phyloP scores from a whole-genome alignment of 805 yeast genomes.

The Pichia cephalocereana region DNA sequence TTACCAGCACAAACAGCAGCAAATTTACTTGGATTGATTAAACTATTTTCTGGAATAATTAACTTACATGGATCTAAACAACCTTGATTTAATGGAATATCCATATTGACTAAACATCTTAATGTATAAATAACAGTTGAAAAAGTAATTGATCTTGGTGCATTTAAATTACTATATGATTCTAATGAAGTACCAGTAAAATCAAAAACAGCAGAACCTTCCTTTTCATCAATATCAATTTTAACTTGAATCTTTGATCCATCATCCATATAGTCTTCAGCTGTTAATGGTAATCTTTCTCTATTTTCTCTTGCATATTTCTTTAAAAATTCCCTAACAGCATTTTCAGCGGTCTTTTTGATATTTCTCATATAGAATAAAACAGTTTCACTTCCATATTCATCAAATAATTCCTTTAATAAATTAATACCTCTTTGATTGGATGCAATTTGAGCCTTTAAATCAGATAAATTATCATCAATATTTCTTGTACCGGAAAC shows the following conservation, averaged over 20 bases:
- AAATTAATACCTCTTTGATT: slow-evolving; percentile 74
- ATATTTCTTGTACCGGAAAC: slow-evolving; percentile 84
- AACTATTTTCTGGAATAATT: slow-evolving; percentile 48
- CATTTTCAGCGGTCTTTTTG: slow-evolving; percentile 64
- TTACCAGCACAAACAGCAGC: slow-evolving; percentile 95
- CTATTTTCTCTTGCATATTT: slow-evolving; percentile 25
- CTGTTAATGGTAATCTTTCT: slow-evolving; percentile 33
- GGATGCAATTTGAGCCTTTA: slow-evolving; percentile 83
- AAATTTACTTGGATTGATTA: slow-evolving; percentile 70
- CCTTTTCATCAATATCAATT: slow-evolving; percentile 35
- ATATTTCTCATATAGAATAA: slow-evolving; percentile 72
- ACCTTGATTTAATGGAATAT: slow-evolving; percentile 91
- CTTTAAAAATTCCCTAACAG: slow-evolving; percentile 49
- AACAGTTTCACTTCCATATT: slow-evolving; percentile 51
- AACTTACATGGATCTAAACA: slow-evolving; percentile 75
- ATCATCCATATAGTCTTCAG: slow-evolving; percentile 70
- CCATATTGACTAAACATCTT: slow-evolving; percentile 74
- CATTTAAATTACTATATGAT: slow-evolving; percentile 81
- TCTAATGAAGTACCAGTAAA: slow-evolving; percentile 81
- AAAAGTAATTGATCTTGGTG: slow-evolving; percentile 82
- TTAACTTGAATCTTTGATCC: slow-evolving; percentile 56
- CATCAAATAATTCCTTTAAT: slow-evolving; percentile 50
- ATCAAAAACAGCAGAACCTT: slow-evolving; percentile 63
- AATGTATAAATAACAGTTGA: slow-evolving; percentile 85
- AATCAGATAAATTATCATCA: slow-evolving; percentile 73